Evolutionary conservation across 352 stramenopile species (phyloP), one percentile per base, ranked within the genome.

Genomic region (Blastocystis sp.): DNA sequence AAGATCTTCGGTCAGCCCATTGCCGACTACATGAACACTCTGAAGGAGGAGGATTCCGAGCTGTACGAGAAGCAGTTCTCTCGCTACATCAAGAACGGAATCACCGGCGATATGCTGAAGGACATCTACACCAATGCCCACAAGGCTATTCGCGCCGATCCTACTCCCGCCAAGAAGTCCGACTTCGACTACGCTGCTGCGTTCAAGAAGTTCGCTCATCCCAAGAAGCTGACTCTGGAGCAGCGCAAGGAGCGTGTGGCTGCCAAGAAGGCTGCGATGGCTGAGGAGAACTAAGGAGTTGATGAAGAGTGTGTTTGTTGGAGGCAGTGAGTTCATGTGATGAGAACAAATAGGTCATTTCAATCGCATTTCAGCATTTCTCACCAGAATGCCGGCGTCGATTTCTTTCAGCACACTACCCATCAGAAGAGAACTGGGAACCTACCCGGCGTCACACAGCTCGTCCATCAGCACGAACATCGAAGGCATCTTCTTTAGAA

Each of bases 21-120:
- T 34, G 91, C 92, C 59, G 96, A 98, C 89, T 97, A 98, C 93
- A 99, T 99, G 95, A 96, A 98, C 90, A 36, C 59, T 9, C 91
- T 99, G 29, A 94, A 97, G 90, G 95, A 98, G 89, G 95, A 99
- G 88, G 95, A 99, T 91, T 95, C 97, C 69, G 93, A 97, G 87
- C 94, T 98, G 89, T 98, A 98, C 90, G 94, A 94, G 48, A 89
- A 92, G 78, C 98, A 97, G 92, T 92, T 97, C 87, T 92, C 92
- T 78, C 91, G 93, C n/a, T 93, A 93, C 51, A 90, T 98, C 59
- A 90, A 90, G 51, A 91, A 93, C 57, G 77, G 79, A n/a, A 34
- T 87, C 27, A 27, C 21, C 0, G 85, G 34, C 7, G 40, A 85
- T 18, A 86, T 49, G 36, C 27, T 86, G 44, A 16, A 76, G 27